These are phyloP conservation scores for Aspergillus fijiensis DNA, from an alignment of 2,329 filamentous ascomycete species.

Conservation along the genomic window DNA sequence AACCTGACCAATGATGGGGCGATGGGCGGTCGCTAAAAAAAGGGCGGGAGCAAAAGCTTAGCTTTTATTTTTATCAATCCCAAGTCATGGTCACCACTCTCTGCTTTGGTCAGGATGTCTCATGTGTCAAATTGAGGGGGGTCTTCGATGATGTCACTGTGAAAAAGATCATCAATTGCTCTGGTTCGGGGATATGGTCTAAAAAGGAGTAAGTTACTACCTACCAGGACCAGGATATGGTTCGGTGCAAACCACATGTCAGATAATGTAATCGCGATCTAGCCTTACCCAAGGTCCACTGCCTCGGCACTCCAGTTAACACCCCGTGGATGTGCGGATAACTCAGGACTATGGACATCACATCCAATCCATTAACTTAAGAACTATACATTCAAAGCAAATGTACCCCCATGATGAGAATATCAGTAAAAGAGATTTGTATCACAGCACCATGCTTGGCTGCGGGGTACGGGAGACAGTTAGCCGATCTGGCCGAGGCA, in stretches of 20 bases:
- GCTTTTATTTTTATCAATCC: background rate
- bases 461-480: background rate
- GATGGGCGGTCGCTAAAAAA: background rate
- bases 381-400: background rate
- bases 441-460: background rate
- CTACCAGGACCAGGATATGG: too few relatives aligned
- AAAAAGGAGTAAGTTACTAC: too few relatives aligned
- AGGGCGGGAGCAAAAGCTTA: constrained; percentile 5
- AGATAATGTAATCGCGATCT: background rate
- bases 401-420: background rate
- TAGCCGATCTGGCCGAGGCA: background rate
- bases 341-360: background rate
- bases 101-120: background rate
- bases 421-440: background rate
- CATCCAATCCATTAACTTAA: too few relatives aligned
- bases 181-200: background rate
- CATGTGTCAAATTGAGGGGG: background rate
- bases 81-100: background rate
- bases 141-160: background rate
- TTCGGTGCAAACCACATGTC: background rate
- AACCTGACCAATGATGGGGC: background rate
- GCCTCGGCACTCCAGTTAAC: background rate
- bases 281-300: background rate
- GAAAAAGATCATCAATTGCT: background rate
- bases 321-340: background rate